phyloP scores from a whole-genome alignment of 2,329 filamentous ascomycete genomes.

The Phialophora verrucosa region DNA sequence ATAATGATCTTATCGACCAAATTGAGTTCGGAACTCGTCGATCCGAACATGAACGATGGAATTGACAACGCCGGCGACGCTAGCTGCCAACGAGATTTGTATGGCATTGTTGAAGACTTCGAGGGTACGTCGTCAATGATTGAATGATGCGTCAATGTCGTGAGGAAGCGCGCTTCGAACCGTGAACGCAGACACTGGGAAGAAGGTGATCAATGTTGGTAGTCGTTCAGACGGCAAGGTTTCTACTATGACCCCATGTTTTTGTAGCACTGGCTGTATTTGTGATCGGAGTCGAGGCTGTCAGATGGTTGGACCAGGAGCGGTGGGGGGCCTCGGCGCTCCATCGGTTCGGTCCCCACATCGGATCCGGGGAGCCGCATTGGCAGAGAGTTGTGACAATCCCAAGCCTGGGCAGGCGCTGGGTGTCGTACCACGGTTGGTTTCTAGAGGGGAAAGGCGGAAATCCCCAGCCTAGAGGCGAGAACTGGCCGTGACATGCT shows the following conservation, averaged over 20 bases:
- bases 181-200: background rate
- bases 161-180: background rate
- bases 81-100: constrained; percentile 58
- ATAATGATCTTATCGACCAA: constrained; percentile 58
- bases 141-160: background rate
- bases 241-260: background rate
- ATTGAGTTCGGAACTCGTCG: constrained; percentile 54
- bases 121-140: background rate
- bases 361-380: constrained; percentile 16
- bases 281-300: background rate
- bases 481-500: background rate
- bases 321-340: background rate
- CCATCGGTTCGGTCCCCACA: constrained; percentile 9
- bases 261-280: background rate
- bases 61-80: constrained; percentile 54
- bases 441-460: background rate
- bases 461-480: background rate
- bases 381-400: background rate
- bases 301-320: background rate
- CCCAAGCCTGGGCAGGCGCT: background rate
- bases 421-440: background rate
- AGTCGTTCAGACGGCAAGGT: background rate
- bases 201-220: background rate
- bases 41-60: constrained; percentile 58
- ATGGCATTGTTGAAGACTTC: constrained; percentile 51